These are phyloP conservation scores for Ogataea siamensis DNA, from an alignment of 805 yeast genomes.

Conservation along the genomic window DNA sequence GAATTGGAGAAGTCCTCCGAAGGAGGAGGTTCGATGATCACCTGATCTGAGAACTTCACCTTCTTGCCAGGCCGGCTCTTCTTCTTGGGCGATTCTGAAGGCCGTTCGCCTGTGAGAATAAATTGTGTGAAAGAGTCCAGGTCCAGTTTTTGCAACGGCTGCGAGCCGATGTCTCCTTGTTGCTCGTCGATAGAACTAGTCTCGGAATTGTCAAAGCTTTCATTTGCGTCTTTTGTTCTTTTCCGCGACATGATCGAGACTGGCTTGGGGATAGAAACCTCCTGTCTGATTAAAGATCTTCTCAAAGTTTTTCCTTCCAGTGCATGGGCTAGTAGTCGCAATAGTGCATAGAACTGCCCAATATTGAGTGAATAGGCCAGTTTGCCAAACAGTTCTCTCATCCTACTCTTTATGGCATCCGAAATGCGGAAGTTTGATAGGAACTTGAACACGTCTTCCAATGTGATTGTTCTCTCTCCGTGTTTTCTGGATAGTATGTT, in stretches of 20 bases:
- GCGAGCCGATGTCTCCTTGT: conserved; percentile 3
- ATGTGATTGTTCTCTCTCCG: conserved; percentile 58
- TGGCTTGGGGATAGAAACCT: conserved; percentile 76
- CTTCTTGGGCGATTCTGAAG: conserved; percentile 40
- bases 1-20: conserved; percentile 8
- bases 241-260: conserved; percentile 68
- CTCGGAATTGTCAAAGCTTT: conserved; percentile 26
- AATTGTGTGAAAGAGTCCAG: conserved; percentile 84
- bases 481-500: conserved; percentile 68
- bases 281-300: conserved; percentile 48
- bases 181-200: conserved; percentile 16
- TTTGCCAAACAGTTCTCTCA: conserved; percentile 52
- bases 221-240: conserved; percentile 46
- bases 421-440: conserved; percentile 72
- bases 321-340: conserved; percentile 76
- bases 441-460: conserved; percentile 78
- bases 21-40: conserved; percentile 38
- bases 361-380: conserved; percentile 66
- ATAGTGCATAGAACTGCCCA: conserved; percentile 86
- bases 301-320: conserved; percentile 48
- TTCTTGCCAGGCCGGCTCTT: conserved; percentile 49
- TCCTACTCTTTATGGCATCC: conserved; percentile 43
- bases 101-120: conserved; percentile 76
- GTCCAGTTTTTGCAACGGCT: conserved; percentile 50
- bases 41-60: conserved; percentile 71